phyloP scores from a whole-genome alignment of 2,329 filamentous ascomycete species.

The Torrubiellomyces zombiae region DNA sequence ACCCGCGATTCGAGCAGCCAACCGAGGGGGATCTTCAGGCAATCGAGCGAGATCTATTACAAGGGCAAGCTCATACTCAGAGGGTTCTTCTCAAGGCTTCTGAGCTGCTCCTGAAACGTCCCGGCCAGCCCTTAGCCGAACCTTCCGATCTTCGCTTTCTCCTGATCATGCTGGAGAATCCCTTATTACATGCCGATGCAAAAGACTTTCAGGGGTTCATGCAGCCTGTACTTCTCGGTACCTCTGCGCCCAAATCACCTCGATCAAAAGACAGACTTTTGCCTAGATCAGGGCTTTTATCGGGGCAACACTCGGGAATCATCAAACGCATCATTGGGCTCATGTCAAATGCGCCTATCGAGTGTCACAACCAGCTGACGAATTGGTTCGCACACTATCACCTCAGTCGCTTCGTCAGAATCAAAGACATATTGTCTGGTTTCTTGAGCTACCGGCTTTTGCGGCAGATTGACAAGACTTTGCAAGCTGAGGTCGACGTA shows the following conservation, averaged over 20 bases:
- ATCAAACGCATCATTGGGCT: slow-evolving; percentile 74
- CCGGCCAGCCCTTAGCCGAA: slow-evolving; percentile 49
- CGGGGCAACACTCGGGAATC: slow-evolving; percentile 63
- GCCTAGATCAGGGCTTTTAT: slow-evolving; percentile 24
- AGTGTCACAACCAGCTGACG: slow-evolving; percentile 62
- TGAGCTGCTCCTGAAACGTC: slow-evolving; percentile 65
- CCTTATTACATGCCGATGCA: slow-evolving; percentile 42
- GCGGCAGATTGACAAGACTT: slow-evolving; percentile 51
- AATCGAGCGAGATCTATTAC: slow-evolving; percentile 29
- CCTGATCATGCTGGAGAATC: slow-evolving; percentile 63
- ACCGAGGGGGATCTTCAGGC: slow-evolving; percentile 21
- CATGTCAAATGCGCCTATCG: slow-evolving; percentile 55
- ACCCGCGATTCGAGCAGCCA: slow-evolving; percentile 12
- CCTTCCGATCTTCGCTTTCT: slow-evolving; percentile 62
- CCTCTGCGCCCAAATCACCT: neutral
- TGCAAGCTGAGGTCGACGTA: slow-evolving; percentile 40
- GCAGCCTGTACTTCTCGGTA: slow-evolving; percentile 11
- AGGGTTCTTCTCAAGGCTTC: slow-evolving; percentile 58
- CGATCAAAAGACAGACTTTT: slow-evolving; percentile 1
- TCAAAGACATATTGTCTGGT: slow-evolving; percentile 60
- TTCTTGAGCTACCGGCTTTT: slow-evolving; percentile 71
- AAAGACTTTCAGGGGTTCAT: slow-evolving; percentile 24
- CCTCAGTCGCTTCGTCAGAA: slow-evolving; percentile 47
- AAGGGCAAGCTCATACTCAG: slow-evolving; percentile 52
- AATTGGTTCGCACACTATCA: slow-evolving; percentile 63